These are phyloP conservation scores for Agrostemma githago DNA, from an alignment of 148 eudicot species.

Conservation along the genomic window DNA sequence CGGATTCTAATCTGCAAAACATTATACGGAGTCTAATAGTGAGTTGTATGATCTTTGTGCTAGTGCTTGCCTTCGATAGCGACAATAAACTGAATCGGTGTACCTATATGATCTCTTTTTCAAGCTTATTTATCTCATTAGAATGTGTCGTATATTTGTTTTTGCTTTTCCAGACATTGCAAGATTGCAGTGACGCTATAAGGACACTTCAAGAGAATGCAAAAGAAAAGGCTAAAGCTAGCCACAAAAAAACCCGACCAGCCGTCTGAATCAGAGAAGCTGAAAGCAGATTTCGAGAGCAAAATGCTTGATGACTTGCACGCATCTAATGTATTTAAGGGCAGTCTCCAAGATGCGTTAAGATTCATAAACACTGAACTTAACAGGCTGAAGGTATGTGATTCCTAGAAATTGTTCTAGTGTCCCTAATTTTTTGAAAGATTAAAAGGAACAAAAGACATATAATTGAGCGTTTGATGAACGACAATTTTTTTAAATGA, in stretches of 20 bases:
- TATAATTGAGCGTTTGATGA: no score
- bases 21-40: no score
- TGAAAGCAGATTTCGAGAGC: constrained; percentile 37
- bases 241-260: no score
- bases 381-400: constrained; percentile 54
- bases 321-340: constrained; percentile 53
- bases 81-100: no score
- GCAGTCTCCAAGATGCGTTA: constrained; percentile 57
- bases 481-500: background rate
- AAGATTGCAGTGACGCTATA: no score
- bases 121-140: background rate
- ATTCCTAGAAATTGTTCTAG: background rate
- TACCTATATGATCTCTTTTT: no score
- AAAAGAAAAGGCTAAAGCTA: no score
- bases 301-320: constrained; percentile 76
- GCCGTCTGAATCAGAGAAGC: constrained; percentile 10
- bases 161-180: no score
- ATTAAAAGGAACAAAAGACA: background rate
- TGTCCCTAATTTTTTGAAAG: background rate
- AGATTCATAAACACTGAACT: constrained; percentile 44
- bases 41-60: no score
- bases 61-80: no score
- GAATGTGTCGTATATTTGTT: background rate
- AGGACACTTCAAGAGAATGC: no score
- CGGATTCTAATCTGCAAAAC: no score